Base-by-base conservation (phyloP, 768 basidiomycete genomes). In the Rhodotorula graminis region DNA sequence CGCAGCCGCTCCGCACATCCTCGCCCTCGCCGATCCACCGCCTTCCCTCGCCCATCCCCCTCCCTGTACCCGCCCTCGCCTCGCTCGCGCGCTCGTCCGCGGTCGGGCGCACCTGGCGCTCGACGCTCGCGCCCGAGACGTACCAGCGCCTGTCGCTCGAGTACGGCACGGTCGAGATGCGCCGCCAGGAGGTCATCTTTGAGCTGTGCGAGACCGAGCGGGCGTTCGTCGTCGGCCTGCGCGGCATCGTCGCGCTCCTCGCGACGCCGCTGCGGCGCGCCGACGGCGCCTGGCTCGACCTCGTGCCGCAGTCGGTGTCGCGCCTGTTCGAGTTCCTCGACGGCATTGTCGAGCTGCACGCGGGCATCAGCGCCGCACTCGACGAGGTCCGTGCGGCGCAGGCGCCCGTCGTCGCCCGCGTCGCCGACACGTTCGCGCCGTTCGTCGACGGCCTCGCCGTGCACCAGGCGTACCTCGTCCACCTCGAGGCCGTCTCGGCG, bases 301-400 rank as follows among this genome's bases (percentile, higher is more conserved):
- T 92, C 37, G 80, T 97, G 27, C 92, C 92, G 1, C 72, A 82
- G 4, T 85, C 87, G 49, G 84, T 92, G 21, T 84, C 88, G 1
- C 86, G 87, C 19, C 83, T 93, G 31, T 87, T 97, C 71, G 92
- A 93, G 80, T 92, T 90, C 88, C 82, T 94, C 62, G 92, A 94
- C 75, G 91, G 92, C 76, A 90, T 97, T 71, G 83, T 89, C 18
- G 87, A 88, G 65, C 82, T 93, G 3, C 93, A 96, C 75, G 82
- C 83, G 9, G 85, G 88, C 69, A 83, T 96, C 37, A 83, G 85
- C 15, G 82, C 83, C 8, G 80, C 84, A 2, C 79, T 91, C 71
- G 81, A 83, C 21, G 76, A 82, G 78, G 80, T 47, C n/a, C 74
- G 77, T 0, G 66, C 71, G 29, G 44, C 71, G 18, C 83, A 85